These are phyloP conservation scores for Martensiomyces pterosporus DNA, from an alignment of 192 early-diverging fungal species.

Conservation along the genomic window DNA sequence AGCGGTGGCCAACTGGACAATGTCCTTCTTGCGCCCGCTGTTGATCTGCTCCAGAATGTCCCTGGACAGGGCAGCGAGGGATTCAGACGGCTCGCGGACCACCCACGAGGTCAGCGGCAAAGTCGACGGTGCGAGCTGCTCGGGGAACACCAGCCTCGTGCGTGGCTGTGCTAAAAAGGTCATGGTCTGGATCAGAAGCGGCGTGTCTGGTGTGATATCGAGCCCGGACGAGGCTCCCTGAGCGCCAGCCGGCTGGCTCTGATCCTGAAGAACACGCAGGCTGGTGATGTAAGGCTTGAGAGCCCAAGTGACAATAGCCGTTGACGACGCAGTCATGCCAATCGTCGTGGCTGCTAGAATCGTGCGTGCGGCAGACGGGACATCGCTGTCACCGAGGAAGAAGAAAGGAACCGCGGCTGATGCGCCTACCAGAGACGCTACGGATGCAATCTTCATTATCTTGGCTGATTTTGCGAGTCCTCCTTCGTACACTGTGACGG, in stretches of 20 bases:
- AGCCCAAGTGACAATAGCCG: constrained; percentile 32
- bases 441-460: constrained; percentile 45
- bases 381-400: constrained; percentile 39
- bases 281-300: constrained; percentile 31
- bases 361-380: constrained; percentile 30
- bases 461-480: constrained; percentile 31
- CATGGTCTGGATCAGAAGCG: constrained; percentile 36
- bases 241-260: background rate
- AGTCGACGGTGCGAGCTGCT: constrained; percentile 21
- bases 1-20: constrained; percentile 9
- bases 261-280: constrained; percentile 1
- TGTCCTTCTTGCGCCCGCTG: constrained; percentile 1
- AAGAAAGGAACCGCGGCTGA: constrained; percentile 40
- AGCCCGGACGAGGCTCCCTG: too few relatives aligned
- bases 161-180: constrained; percentile 24
- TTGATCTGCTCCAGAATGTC: constrained; percentile 29
- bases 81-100: constrained; percentile 1
- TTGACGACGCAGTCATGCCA: constrained; percentile 44
- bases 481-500: constrained; percentile 24
- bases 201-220: constrained; percentile 11
- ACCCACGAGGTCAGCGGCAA: constrained; percentile 40
- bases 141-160: constrained; percentile 29
- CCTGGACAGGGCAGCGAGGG: constrained; percentile 1
- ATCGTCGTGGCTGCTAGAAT: constrained; percentile 36
- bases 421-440: constrained; percentile 38